A percentile compares a stretch with the other conserved stretches of the same genome.
These are phyloP conservation scores for Smittium culicis DNA, from an alignment of 371 early-diverging fungal genomes.

Conservation along the genomic window DNA sequence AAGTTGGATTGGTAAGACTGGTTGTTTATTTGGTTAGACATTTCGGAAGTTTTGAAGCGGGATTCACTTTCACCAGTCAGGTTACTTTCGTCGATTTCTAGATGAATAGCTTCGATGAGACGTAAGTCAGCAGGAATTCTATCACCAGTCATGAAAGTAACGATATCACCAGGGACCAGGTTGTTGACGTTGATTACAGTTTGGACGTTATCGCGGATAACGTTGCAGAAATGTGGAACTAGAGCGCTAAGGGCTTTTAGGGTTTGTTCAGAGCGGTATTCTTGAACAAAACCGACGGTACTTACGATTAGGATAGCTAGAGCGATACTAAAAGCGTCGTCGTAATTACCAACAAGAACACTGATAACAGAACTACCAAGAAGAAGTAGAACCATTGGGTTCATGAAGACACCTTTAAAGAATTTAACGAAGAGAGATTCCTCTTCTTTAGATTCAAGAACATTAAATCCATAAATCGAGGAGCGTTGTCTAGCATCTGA, in stretches of 20 bases:
- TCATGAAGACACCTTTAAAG: constrained; percentile 42
- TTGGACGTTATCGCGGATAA: constrained; percentile 49
- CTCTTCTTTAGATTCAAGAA: constrained; percentile 43
- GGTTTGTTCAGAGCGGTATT: constrained; percentile 48
- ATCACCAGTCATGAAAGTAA: constrained; percentile 80
- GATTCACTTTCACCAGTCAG: constrained; percentile 87
- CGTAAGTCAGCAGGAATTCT: constrained; percentile 93
- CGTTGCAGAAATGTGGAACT: constrained; percentile 48
- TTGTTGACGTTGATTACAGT: constrained; percentile 50
- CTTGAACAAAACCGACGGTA: constrained; percentile 51
- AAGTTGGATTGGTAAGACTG: constrained; percentile 44
- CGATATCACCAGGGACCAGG: constrained; percentile 93
- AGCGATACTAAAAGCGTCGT: constrained; percentile 88
- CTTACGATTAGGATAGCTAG: constrained; percentile 40
- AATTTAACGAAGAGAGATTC: constrained; percentile 51
- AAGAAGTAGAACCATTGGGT: constrained; percentile 64
- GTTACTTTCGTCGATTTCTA: constrained; percentile 88
- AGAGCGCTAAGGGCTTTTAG: constrained; percentile 44
- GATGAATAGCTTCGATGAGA: constrained; percentile 58
- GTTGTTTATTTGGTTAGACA: constrained; percentile 68
- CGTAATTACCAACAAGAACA: constrained; percentile 68
- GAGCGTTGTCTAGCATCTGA: constrained; percentile 23
- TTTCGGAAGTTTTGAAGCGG: constrained; percentile 42
- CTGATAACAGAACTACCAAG: constrained; percentile 77
- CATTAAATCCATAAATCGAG: constrained; percentile 46